A percentile compares a stretch with the other conserved stretches of the same genome.
These are phyloP conservation scores for Laguncularia racemosa DNA, from an alignment of 345 rosid genomes.

Conservation along the genomic window DNA sequence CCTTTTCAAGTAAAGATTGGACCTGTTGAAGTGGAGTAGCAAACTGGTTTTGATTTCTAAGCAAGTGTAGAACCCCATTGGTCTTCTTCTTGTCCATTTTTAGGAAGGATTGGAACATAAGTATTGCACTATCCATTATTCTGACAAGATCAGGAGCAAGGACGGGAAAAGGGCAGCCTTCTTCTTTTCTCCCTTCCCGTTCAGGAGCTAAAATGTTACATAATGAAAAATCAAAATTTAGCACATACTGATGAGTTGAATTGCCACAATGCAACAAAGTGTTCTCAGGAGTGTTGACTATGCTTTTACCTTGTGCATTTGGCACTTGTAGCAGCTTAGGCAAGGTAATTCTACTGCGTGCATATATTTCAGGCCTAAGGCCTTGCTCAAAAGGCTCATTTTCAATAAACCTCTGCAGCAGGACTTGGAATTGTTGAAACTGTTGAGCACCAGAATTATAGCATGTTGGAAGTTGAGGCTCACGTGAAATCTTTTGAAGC, in stretches of 20 bases:
- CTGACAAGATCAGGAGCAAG: conserved; percentile 56
- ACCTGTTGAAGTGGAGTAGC: conserved; percentile 70
- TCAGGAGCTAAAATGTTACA: conserved; percentile 43
- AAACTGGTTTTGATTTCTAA: conserved; percentile 58
- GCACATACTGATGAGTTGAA: neutral
- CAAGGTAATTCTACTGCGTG: conserved; percentile 63
- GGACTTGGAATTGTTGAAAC: conserved; percentile 84
- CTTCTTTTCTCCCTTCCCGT: conserved; percentile 39
- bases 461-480: conserved; percentile 48
- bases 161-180: conserved; percentile 44
- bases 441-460: conserved; percentile 81
- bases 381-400: conserved; percentile 90
- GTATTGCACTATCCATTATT: conserved; percentile 59
- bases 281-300: neutral
- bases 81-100: conserved; percentile 74
- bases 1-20: conserved; percentile 75
- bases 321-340: conserved; percentile 91
- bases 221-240: neutral
- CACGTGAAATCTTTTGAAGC: conserved; percentile 56
- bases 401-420: conserved; percentile 85
- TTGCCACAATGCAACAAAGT: neutral
- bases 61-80: conserved; percentile 39
- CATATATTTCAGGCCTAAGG: conserved; percentile 57
- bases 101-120: conserved; percentile 57
- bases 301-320: conserved; percentile 50